Percentiles rank a stretch among this genome's conserved stretches.
phyloP scores from a whole-genome alignment of 306 rosid species.

The Argentina anserina region DNA sequence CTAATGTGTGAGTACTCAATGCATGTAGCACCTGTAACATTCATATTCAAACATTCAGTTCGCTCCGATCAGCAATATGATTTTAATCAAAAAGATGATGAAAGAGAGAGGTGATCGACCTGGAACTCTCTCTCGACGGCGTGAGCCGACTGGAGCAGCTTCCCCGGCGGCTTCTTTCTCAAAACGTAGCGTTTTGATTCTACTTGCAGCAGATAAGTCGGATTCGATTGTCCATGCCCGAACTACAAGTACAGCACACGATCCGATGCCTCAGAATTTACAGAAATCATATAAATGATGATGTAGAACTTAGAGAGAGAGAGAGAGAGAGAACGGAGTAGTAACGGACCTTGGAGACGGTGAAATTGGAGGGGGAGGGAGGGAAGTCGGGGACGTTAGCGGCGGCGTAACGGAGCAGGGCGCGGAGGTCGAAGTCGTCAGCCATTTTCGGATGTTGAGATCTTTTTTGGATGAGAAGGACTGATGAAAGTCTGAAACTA shows the following conservation, averaged over 20 bases:
- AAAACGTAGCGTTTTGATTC: constrained; percentile 66
- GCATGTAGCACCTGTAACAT: constrained; percentile 75
- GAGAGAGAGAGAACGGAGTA: constrained; percentile 2
- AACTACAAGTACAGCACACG: constrained; percentile 41
- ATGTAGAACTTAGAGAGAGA: not conserved
- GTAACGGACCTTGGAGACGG: constrained; percentile 60
- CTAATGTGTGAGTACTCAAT: constrained; percentile 55
- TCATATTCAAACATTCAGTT: not conserved
- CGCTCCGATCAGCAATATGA: not conserved
- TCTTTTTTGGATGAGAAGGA: not conserved
- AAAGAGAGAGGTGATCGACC: constrained; percentile 31
- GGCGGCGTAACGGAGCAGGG: constrained; percentile 61
- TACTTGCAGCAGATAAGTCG: constrained; percentile 78
- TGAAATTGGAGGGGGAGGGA: constrained; percentile 48
- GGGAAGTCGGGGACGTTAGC: constrained; percentile 72
- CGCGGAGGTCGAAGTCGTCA: constrained; percentile 40
- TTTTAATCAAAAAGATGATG: too few relatives aligned
- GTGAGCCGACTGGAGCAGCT: constrained; percentile 79
- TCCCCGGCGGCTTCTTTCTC: constrained; percentile 89
- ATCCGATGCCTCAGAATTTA: not conserved
- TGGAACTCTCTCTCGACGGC: constrained; percentile 92
- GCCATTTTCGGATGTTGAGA: constrained; percentile 7
- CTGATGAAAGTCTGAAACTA: too few relatives aligned
- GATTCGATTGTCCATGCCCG: constrained; percentile 92
- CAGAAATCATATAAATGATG: not conserved